These are phyloP conservation scores for Lachnellula cervina DNA, from an alignment of 2,329 filamentous ascomycete genomes.

Conservation along the genomic window DNA sequence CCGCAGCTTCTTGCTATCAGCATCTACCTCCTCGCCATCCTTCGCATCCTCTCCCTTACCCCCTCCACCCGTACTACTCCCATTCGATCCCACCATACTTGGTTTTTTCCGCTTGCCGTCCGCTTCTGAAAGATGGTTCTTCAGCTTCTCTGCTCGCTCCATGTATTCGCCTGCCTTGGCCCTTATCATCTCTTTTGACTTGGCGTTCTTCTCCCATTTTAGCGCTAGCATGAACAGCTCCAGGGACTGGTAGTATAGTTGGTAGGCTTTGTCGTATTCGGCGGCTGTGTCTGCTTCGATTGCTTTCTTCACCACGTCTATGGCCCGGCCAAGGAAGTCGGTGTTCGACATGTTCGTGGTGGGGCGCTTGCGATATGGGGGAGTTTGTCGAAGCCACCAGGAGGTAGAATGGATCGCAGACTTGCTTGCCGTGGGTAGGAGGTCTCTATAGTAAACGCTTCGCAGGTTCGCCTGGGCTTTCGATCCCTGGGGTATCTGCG, in stretches of 20 bases:
- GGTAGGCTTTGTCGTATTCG: slow-evolving; percentile 96
- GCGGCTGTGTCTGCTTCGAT: slow-evolving; percentile 94
- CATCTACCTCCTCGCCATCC: slow-evolving; percentile 67
- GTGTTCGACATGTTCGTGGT: slow-evolving; percentile 74
- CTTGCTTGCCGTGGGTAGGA: neutral
- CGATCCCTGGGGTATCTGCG: neutral
- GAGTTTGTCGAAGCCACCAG: neutral
- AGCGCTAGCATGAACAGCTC: slow-evolving; percentile 98
- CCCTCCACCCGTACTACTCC: slow-evolving; percentile 57
- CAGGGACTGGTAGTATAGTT: slow-evolving; percentile 90
- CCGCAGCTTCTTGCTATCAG: slow-evolving; percentile 91
- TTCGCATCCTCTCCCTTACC: slow-evolving; percentile 54
- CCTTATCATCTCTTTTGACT: slow-evolving; percentile 95
- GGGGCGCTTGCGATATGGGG: slow-evolving; percentile 4
- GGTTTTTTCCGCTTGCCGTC: slow-evolving; percentile 68
- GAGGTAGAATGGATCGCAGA: neutral
- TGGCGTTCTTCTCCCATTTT: slow-evolving; percentile 99
- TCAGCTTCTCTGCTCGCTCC: slow-evolving; percentile 97
- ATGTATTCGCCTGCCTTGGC: slow-evolving; percentile 95
- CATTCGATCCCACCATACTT: slow-evolving; percentile 67
- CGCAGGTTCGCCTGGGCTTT: neutral
- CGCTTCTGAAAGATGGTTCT: slow-evolving; percentile 75
- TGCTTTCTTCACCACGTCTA: slow-evolving; percentile 94
- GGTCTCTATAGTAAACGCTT: neutral
- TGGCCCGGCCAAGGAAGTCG: slow-evolving; percentile 94